Evolutionary conservation across 2,329 filamentous ascomycete genomes (phyloP).

Genomic region (Davidsoniella virescens): DNA sequence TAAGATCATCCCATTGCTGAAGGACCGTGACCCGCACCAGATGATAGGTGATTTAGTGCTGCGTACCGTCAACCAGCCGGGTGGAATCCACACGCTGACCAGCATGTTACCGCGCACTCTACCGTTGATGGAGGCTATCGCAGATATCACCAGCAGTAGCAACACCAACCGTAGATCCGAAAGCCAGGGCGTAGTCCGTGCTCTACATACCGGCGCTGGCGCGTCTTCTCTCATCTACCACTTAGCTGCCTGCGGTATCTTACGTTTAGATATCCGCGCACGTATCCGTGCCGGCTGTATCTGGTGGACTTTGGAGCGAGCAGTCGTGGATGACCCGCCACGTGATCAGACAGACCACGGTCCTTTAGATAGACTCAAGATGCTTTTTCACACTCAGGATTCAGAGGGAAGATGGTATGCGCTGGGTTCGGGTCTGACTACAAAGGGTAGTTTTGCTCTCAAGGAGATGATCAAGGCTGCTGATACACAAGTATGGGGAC

Average conservation of each 20-base stretch:
- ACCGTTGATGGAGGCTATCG: constrained; percentile 45
- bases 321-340: constrained; percentile 14
- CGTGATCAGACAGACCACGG: constrained; percentile 3
- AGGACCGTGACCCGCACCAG: constrained; percentile 49
- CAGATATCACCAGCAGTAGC: constrained; percentile 42
- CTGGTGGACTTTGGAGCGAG: constrained; percentile 35
- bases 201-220: constrained; percentile 38
- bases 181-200: constrained; percentile 31
- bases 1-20: constrained; percentile 19
- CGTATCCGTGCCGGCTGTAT: constrained; percentile 28
- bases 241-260: constrained; percentile 21
- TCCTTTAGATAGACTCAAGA: constrained; percentile 1
- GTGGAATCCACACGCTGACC: constrained; percentile 35
- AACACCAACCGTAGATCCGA: not conserved
- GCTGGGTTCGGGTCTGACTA: constrained; percentile 15
- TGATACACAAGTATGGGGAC: constrained; percentile 12
- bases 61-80: constrained; percentile 37
- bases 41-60: constrained; percentile 43
- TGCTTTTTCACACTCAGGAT: constrained; percentile 4
- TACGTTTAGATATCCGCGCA: constrained; percentile 34
- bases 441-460: constrained; percentile 7
- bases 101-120: constrained; percentile 43
- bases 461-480: constrained; percentile 13
- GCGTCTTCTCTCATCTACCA: constrained; percentile 41
- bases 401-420: constrained; percentile 17